A percentile compares a stretch with the other conserved stretches of the same genome.
phyloP scores from a whole-genome alignment of 768 basidiomycete genomes.

The Lactarius pseudohatsudake region DNA sequence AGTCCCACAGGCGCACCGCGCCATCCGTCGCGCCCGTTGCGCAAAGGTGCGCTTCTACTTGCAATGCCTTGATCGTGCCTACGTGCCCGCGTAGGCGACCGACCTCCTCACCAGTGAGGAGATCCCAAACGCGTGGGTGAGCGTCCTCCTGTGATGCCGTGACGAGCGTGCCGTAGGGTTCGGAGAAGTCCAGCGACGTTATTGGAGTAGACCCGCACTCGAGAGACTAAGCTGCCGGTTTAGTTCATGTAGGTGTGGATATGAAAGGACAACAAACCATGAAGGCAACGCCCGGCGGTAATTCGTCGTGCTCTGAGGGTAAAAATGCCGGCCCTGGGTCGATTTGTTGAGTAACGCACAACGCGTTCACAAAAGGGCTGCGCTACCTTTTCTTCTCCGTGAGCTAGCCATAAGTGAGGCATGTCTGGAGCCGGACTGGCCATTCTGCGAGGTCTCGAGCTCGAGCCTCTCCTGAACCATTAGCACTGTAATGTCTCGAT shows the following conservation, averaged over 20 bases:
- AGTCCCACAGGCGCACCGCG: slow-evolving; percentile 85
- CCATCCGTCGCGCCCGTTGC: slow-evolving; percentile 90
- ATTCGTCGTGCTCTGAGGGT: slow-evolving; percentile 94
- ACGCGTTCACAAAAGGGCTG: background rate
- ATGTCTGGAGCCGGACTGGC: slow-evolving; percentile 35
- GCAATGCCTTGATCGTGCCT: slow-evolving; percentile 82
- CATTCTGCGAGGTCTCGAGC: slow-evolving; percentile 56
- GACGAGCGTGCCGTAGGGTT: slow-evolving; percentile 94
- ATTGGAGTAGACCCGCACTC: slow-evolving; percentile 79
- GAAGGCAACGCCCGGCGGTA: slow-evolving; percentile 93
- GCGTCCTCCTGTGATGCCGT: slow-evolving; percentile 83
- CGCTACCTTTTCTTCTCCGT: slow-evolving; percentile 64
- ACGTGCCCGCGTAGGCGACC: slow-evolving; percentile 81
- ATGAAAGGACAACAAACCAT: slow-evolving; percentile 60
- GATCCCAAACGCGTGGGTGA: slow-evolving; percentile 91
- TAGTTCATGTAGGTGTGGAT: slow-evolving; percentile 17
- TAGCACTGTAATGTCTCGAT: slow-evolving; percentile 54
- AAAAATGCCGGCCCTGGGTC: slow-evolving; percentile 84
- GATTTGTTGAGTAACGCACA: slow-evolving; percentile 10
- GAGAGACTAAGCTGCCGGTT: slow-evolving; percentile 60
- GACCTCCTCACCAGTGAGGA: slow-evolving; percentile 84
- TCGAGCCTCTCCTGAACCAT: slow-evolving; percentile 84
- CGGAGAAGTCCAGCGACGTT: slow-evolving; percentile 89
- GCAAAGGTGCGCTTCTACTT: slow-evolving; percentile 90
- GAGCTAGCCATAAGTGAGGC: slow-evolving; percentile 56